phyloP scores from a whole-genome alignment of 1,284 basidiomycete genomes.

The Boletus sp. region DNA sequence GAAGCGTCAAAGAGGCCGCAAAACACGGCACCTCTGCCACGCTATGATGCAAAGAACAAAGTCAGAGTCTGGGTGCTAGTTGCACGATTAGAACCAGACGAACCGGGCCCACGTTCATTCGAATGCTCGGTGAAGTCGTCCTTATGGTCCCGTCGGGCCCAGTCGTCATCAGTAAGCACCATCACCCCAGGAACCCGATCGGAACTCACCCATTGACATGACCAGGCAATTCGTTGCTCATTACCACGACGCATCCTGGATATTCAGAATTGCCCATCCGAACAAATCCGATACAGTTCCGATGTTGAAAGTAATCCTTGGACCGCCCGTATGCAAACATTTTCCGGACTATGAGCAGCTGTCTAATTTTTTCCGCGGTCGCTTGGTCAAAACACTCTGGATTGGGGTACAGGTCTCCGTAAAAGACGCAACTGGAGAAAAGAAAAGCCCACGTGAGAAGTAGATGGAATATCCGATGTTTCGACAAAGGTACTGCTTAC shows the following conservation, averaged over 20 bases:
- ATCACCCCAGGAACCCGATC: conserved; percentile 24
- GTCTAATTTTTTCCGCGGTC: conserved; percentile 48
- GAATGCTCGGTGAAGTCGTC: conserved; percentile 43
- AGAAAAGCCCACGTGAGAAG: neutral
- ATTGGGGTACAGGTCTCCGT: conserved; percentile 83
- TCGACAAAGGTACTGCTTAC: conserved; percentile 43
- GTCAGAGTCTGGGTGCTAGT: neutral
- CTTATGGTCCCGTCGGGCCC: conserved; percentile 3
- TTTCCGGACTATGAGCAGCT: conserved; percentile 60
- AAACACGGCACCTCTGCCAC: conserved; percentile 42
- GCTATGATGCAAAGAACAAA: conserved; percentile 10
- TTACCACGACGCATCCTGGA: conserved; percentile 61
- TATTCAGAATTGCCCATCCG: conserved; percentile 53
- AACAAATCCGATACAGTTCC: conserved; percentile 73
- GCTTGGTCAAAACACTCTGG: conserved; percentile 58
- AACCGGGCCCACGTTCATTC: conserved; percentile 65
- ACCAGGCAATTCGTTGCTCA: conserved; percentile 52
- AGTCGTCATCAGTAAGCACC: neutral
- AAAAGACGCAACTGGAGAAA: conserved; percentile 77
- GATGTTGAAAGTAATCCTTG: conserved; percentile 56
- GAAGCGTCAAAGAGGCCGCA: conserved; percentile 47
- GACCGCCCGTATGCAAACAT: conserved; percentile 61
- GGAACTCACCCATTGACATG: conserved; percentile 12
- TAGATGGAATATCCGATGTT: neutral
- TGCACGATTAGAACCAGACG: conserved; percentile 24